Conservation (phyloP, 768 basidiomycete genomes). For the Tulasnella sp. region DNA sequence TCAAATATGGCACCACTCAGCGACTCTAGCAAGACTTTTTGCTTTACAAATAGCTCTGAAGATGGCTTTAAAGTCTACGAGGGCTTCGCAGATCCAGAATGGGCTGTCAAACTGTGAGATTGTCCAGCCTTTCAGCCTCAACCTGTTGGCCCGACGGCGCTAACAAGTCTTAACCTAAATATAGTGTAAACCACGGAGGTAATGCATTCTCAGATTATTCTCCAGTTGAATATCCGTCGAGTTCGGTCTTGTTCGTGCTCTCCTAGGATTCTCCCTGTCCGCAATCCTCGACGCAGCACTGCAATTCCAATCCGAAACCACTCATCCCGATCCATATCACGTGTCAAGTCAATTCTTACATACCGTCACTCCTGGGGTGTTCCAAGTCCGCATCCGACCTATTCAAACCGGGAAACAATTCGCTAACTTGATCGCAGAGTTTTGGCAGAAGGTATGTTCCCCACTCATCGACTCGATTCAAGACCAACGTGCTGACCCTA, state of each 20-base stretch:
- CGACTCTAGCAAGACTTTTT: neutral
- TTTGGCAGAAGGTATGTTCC: slow-evolving; percentile 1
- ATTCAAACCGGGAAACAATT: neutral
- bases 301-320: neutral
- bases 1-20: neutral
- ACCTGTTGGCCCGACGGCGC: neutral
- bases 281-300: neutral
- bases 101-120: neutral
- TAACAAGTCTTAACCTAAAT: neutral
- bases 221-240: neutral
- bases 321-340: slow-evolving; percentile 1
- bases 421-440: neutral
- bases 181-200: slow-evolving; percentile 22
- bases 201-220: neutral
- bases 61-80: slow-evolving; percentile 18
- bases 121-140: too few relatives aligned
- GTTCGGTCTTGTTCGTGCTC: neutral
- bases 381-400: neutral
- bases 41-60: neutral
- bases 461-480: neutral
- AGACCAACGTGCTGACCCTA: neutral
- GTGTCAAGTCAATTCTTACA: neutral
- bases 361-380: neutral
- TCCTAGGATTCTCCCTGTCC: slow-evolving; percentile 6
- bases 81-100: slow-evolving; percentile 21